phyloP scores from a whole-genome alignment of 2,329 filamentous ascomycete species.

The Xylaria hypoxylon region DNA sequence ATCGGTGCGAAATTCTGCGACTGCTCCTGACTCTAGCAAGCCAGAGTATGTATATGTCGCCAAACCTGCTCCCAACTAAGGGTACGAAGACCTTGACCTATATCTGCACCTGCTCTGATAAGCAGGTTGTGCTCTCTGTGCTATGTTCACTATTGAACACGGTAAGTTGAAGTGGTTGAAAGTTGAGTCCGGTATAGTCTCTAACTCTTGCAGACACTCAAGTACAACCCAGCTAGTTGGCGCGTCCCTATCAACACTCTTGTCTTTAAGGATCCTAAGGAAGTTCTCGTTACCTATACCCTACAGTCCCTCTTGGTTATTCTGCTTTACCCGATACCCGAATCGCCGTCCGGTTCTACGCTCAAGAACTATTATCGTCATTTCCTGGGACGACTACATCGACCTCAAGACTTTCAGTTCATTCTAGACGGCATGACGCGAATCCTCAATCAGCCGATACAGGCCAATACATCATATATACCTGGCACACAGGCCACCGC shows the following conservation, averaged over 20 bases:
- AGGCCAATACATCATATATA: slow-evolving; percentile 88
- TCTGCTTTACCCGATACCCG: slow-evolving; percentile 88
- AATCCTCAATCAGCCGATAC: slow-evolving; percentile 91
- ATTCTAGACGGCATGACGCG: slow-evolving; percentile 94
- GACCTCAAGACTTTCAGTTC: slow-evolving; percentile 97
- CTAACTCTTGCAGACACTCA: slow-evolving; percentile 74
- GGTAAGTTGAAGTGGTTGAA: slow-evolving; percentile 62
- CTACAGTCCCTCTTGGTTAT: slow-evolving; percentile 89
- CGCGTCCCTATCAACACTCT: slow-evolving; percentile 93
- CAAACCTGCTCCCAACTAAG: slow-evolving; percentile 80
- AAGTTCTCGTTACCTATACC: slow-evolving; percentile 90
- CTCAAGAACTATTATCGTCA: slow-evolving; percentile 95
- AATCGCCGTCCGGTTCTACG: slow-evolving; percentile 71
- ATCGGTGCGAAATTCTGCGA: slow-evolving; percentile 88
- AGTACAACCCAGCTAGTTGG: slow-evolving; percentile 96
- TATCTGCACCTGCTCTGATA: slow-evolving; percentile 86
- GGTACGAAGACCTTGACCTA: slow-evolving; percentile 89
- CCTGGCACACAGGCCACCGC: slow-evolving; percentile 83
- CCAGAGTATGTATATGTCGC: slow-evolving; percentile 92
- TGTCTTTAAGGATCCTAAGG: slow-evolving; percentile 90
- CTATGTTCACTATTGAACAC: slow-evolving; percentile 95
- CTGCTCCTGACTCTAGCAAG: slow-evolving; percentile 87
- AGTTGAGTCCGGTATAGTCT: neutral
- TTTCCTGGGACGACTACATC: slow-evolving; percentile 88
- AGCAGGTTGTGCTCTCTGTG: slow-evolving; percentile 89